Conservation (phyloP, 495 filamentous ascomycete genomes). For the Podospora didyma region DNA sequence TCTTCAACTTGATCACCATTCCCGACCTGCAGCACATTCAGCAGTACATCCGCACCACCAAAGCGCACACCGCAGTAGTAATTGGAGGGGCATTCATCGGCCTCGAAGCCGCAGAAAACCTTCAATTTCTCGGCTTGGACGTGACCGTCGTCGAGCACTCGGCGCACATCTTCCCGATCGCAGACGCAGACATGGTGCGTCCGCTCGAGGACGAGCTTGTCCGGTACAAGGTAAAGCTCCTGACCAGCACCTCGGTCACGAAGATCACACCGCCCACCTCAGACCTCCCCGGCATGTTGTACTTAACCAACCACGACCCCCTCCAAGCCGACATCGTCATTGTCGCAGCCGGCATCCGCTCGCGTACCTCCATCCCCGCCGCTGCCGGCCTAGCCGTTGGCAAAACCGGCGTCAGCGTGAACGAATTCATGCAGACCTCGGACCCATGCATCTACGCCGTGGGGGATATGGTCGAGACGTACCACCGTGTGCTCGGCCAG, state of each 20-base stretch:
- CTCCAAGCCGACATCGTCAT: conserved; percentile 21
- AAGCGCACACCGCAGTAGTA: conserved; percentile 14
- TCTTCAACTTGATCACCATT: conserved; percentile 30
- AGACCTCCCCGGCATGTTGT: background rate
- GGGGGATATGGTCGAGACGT: conserved; percentile 33
- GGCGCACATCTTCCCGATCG: conserved; percentile 25
- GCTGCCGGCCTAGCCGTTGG: conserved; percentile 20
- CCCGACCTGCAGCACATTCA: conserved; percentile 19
- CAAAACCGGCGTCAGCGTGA: conserved; percentile 21
- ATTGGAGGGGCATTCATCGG: conserved; percentile 34
- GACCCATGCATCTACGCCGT: conserved; percentile 34
- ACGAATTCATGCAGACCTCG: conserved; percentile 26
- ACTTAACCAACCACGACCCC: background rate
- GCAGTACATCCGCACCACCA: conserved; percentile 10
- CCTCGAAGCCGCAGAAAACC: conserved; percentile 28
- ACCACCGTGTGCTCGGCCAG: conserved; percentile 13
- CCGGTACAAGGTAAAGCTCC: conserved; percentile 17
- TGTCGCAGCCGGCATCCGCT: conserved; percentile 19
- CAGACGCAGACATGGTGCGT: conserved; percentile 27
- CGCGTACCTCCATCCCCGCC: conserved; percentile 18
- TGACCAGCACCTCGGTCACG: conserved; percentile 11
- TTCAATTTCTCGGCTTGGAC: conserved; percentile 17
- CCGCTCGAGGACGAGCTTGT: conserved; percentile 22
- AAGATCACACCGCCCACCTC: background rate
- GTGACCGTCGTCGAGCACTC: conserved; percentile 20